Conservation (phyloP, 176 grass and related monocot genomes). For the Zea luxurians region DNA sequence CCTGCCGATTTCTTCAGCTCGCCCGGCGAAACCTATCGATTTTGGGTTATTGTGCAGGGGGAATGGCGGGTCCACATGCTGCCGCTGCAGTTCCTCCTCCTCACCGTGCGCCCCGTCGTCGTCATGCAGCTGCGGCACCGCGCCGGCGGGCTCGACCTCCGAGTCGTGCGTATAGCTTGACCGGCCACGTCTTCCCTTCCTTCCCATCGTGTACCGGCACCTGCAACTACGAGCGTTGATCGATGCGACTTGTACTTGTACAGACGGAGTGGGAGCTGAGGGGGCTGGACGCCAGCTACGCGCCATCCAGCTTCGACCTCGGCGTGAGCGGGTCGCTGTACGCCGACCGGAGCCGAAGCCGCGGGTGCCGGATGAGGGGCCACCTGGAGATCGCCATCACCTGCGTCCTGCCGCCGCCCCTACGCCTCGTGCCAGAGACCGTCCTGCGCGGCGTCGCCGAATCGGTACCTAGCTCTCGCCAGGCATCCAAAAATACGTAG, state of each 20-base stretch:
- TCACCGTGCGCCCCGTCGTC: slow-evolving; percentile 72
- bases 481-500: neutral
- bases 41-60: slow-evolving; percentile 37
- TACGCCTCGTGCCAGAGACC: slow-evolving; percentile 52
- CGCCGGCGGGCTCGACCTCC: slow-evolving; percentile 53
- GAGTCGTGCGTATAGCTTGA: slow-evolving; percentile 38
- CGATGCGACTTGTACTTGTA: neutral
- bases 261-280: slow-evolving; percentile 78
- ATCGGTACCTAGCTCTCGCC: slow-evolving; percentile 32
- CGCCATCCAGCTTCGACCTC: slow-evolving; percentile 58
- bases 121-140: slow-evolving; percentile 64
- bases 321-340: slow-evolving; percentile 58
- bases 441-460: slow-evolving; percentile 57
- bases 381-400: slow-evolving; percentile 63
- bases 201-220: neutral
- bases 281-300: slow-evolving; percentile 52
- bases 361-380: slow-evolving; percentile 47
- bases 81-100: slow-evolving; percentile 78
- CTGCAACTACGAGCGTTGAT: neutral
- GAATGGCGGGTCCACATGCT: slow-evolving; percentile 74
- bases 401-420: slow-evolving; percentile 50
- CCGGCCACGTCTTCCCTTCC: neutral
- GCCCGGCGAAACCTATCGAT: neutral
- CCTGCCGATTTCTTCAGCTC: neutral
- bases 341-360: slow-evolving; percentile 40